Evolutionary conservation across 2,329 filamentous ascomycete genomes (phyloP).

Genomic region (Colletotrichum nymphaeae): DNA sequence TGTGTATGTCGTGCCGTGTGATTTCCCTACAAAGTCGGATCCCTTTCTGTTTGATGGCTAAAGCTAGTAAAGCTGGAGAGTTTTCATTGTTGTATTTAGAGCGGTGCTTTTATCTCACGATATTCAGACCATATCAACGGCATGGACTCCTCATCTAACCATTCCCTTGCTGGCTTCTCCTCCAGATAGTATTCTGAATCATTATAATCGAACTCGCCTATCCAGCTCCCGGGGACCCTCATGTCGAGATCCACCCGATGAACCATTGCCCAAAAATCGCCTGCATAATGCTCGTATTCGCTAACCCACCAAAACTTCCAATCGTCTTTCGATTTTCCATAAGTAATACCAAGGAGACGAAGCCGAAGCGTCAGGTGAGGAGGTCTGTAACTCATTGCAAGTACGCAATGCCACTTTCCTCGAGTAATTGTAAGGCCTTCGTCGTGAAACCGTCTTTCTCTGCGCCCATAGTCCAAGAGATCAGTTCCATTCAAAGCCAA

Average conservation of each 20-base stretch:
- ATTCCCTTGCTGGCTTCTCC: rapidly evolving
- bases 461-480: conserved; percentile 38
- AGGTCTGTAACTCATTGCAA: too few relatives aligned
- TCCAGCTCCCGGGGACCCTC: conserved; percentile 12
- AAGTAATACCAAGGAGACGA: conserved; percentile 14
- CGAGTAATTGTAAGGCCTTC: too few relatives aligned
- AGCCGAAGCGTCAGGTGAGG: not conserved
- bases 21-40: too few relatives aligned
- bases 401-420: too few relatives aligned
- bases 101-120: not conserved
- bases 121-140: conserved; percentile 23
- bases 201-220: not conserved
- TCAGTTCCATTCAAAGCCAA: conserved; percentile 27
- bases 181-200: rapidly evolving
- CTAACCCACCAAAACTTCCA: conserved; percentile 20
- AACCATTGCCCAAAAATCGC: conserved; percentile 12
- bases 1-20: too few relatives aligned
- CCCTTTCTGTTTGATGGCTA: too few relatives aligned
- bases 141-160: not conserved
- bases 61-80: too few relatives aligned
- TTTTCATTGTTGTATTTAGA: too few relatives aligned
- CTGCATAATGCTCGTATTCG: not conserved
- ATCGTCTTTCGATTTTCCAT: not conserved
- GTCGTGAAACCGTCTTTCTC: conserved; percentile 15
- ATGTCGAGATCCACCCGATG: not conserved